Conservation (phyloP, 768 basidiomycete genomes). For the Phylloporus rhodoxanthus region DNA sequence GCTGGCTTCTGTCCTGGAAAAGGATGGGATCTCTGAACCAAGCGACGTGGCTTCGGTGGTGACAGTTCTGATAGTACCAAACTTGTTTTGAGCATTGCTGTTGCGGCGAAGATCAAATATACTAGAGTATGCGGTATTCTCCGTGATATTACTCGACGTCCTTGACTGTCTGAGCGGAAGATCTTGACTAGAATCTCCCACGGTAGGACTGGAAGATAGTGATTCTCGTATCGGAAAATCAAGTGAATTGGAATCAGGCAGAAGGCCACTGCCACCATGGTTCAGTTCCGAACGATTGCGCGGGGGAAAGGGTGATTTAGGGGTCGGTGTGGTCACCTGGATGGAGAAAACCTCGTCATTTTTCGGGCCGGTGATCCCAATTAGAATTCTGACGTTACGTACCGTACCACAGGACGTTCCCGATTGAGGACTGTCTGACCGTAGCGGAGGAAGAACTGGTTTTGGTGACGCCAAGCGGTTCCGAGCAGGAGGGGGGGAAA, state of each 20-base stretch:
- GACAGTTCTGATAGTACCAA: conserved; percentile 74
- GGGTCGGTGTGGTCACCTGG: conserved; percentile 30
- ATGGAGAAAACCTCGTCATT: conserved; percentile 37
- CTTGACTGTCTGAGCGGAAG: conserved; percentile 53
- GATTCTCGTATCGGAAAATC: conserved; percentile 31
- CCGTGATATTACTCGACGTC: conserved; percentile 56
- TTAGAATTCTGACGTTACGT: conserved; percentile 18
- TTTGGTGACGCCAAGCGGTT: conserved; percentile 50
- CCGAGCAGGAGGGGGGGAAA: conserved; percentile 34
- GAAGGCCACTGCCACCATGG: conserved; percentile 6
- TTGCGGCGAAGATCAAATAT: conserved; percentile 49
- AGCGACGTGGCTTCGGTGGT: conserved; percentile 76
- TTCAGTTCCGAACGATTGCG: conserved; percentile 34
- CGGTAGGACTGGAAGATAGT: conserved; percentile 32
- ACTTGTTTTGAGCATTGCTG: conserved; percentile 49
- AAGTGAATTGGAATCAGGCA: conserved; percentile 20
- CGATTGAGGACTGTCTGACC: conserved; percentile 54
- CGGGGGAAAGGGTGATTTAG: conserved; percentile 52
- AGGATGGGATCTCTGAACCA: conserved; percentile 53
- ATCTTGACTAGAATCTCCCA: conserved; percentile 30
- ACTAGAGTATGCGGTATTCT: conserved; percentile 53
- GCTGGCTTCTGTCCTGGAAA: conserved; percentile 61
- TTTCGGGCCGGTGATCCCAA: conserved; percentile 23
- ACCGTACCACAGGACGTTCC: conserved; percentile 32
- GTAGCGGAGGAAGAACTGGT: conserved; percentile 43